These are phyloP conservation scores for Durio zibethinus DNA, from an alignment of 345 rosid species.

Conservation along the genomic window DNA sequence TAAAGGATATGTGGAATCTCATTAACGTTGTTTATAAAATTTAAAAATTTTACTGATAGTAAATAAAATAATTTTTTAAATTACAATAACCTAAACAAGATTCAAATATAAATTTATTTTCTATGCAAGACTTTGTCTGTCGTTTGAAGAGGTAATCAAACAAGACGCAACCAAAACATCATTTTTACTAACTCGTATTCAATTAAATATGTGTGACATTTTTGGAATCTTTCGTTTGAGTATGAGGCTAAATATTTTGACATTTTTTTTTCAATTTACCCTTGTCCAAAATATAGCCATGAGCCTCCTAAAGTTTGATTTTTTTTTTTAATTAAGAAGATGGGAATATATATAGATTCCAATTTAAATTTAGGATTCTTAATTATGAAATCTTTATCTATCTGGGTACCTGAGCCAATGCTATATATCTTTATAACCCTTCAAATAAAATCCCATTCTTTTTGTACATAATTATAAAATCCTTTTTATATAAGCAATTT, in stretches of 20 bases:
- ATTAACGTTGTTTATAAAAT: no score
- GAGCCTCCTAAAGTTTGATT: not conserved
- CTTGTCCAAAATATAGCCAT: not conserved
- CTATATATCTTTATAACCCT: not conserved
- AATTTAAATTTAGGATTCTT: not conserved
- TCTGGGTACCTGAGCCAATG: not conserved
- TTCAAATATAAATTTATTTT: not conserved
- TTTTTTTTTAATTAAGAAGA: not conserved
- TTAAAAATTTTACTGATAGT: no score
- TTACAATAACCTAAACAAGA: not conserved
- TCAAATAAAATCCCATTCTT: not conserved
- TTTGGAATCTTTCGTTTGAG: not conserved
- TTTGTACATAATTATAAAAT: not conserved
- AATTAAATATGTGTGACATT: not conserved
- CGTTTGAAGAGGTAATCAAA: constrained; percentile 11
- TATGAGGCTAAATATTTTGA: not conserved
- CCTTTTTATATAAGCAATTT: not conserved
- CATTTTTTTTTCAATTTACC: not conserved
- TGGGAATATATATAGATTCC: not conserved
- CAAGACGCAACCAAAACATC: not conserved
- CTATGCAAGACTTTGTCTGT: not conserved
- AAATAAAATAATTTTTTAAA: no score
- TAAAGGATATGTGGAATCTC: no score
- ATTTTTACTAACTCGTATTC: not conserved
- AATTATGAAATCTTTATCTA: not conserved